Evolutionary conservation across 2,329 filamentous ascomycete genomes (phyloP).

Genomic region (Corniculantispora saksenae): DNA sequence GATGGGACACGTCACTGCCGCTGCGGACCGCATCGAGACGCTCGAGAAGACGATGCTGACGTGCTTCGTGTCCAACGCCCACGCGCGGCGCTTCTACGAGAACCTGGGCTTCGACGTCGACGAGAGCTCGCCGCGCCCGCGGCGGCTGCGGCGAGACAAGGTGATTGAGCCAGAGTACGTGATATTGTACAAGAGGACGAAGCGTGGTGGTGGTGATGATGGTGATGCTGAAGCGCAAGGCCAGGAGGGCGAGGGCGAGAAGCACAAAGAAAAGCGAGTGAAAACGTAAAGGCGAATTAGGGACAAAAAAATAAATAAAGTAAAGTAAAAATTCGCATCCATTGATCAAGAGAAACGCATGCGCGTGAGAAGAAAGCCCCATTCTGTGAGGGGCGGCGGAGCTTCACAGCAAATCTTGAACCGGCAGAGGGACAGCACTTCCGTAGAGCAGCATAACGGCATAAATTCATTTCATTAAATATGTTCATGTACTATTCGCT

Average conservation of each 20-base stretch:
- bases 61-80: conserved; percentile 64
- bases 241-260: neutral
- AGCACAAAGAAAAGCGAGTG: neutral
- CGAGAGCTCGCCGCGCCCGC: conserved; percentile 54
- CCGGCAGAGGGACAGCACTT: conserved; percentile 15
- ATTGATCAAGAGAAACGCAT: no score
- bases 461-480: conserved; percentile 14
- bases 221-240: neutral
- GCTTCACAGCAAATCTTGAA: neutral
- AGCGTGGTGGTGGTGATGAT: neutral
- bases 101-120: conserved; percentile 59
- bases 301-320: no score
- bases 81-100: conserved; percentile 61
- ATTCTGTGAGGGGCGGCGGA: neutral
- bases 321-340: no score
- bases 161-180: conserved; percentile 58
- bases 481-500: conserved; percentile 20
- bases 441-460: conserved; percentile 18
- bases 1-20: conserved; percentile 55
- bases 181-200: conserved; percentile 50
- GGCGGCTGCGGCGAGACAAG: conserved; percentile 55
- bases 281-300: neutral
- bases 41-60: conserved; percentile 73
- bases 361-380: neutral
- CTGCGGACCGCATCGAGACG: conserved; percentile 54